Conservation (phyloP, 2,329 filamentous ascomycete genomes). For the Seiridium cupressi region DNA sequence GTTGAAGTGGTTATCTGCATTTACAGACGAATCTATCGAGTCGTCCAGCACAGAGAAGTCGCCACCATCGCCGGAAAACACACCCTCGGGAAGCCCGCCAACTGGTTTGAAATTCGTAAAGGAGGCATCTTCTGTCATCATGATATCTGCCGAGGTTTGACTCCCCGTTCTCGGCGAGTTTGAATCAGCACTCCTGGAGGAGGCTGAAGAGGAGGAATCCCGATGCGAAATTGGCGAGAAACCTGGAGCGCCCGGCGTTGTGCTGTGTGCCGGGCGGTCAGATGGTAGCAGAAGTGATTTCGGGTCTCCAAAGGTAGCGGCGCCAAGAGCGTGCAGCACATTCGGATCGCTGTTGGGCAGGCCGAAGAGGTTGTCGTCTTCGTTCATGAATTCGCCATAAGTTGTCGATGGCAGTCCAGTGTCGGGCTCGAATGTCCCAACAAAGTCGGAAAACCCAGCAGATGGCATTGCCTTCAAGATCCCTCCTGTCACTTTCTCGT, state of each 20-base stretch:
- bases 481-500: too few relatives aligned
- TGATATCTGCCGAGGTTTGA: slow-evolving; percentile 24
- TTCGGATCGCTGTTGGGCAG: slow-evolving; percentile 1
- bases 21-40: slow-evolving; percentile 17
- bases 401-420: slow-evolving; percentile 11
- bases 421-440: slow-evolving; percentile 11
- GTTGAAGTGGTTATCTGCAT: slow-evolving; percentile 25
- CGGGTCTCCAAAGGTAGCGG: slow-evolving; percentile 14
- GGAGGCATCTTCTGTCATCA: slow-evolving; percentile 19
- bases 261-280: slow-evolving; percentile 10
- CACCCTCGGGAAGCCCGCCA: background rate
- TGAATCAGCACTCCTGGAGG: slow-evolving; percentile 22
- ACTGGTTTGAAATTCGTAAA: slow-evolving; percentile 8
- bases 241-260: slow-evolving; percentile 9
- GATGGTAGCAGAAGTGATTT: slow-evolving; percentile 15
- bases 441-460: slow-evolving; percentile 7
- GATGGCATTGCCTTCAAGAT: slow-evolving; percentile 9
- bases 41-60: slow-evolving; percentile 19
- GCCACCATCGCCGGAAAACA: slow-evolving; percentile 11
- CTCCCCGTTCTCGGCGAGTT: slow-evolving; percentile 24
- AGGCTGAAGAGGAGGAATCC: slow-evolving; percentile 29
- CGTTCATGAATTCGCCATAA: slow-evolving; percentile 12
- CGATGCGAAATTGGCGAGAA: slow-evolving; percentile 21
- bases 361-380: slow-evolving; percentile 9
- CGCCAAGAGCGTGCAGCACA: slow-evolving; percentile 6